Conservation (phyloP, 805 yeast species). For the Clavispora carvajalis region DNA sequence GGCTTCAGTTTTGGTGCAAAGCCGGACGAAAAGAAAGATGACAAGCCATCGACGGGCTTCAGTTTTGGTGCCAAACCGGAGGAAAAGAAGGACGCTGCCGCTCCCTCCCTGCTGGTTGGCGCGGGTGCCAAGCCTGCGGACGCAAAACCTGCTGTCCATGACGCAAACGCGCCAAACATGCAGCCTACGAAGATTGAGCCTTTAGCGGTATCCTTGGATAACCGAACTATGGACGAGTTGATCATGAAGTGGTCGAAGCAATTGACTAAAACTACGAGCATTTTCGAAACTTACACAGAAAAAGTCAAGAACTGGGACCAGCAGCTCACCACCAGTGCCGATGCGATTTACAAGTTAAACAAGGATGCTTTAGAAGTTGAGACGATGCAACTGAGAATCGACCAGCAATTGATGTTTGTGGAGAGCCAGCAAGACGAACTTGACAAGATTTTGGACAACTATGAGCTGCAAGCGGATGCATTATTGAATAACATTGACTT, state of each 20-base stretch:
- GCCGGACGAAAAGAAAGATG: conserved; percentile 13
- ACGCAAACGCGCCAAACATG: conserved; percentile 22
- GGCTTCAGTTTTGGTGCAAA: conserved; percentile 13
- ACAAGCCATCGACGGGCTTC: conserved; percentile 12
- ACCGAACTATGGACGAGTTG: conserved; percentile 88
- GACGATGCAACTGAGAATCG: conserved; percentile 77
- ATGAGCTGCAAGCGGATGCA: conserved; percentile 68
- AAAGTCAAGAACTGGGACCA: conserved; percentile 84
- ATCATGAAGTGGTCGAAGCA: conserved; percentile 92
- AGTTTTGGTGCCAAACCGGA: conserved; percentile 21
- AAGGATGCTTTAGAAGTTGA: conserved; percentile 78
- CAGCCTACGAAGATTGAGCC: conserved; percentile 57
- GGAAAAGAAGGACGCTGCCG: neutral
- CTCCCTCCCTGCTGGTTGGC: conserved; percentile 6
- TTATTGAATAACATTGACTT: conserved; percentile 37
- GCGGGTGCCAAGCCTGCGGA: neutral
- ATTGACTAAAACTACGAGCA: conserved; percentile 62
- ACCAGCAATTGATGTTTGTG: conserved; percentile 79
- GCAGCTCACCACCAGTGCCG: conserved; percentile 77
- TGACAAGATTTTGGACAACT: conserved; percentile 73
- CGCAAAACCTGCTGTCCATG: neutral
- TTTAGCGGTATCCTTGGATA: conserved; percentile 71
- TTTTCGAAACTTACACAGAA: conserved; percentile 69
- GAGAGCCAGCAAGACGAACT: conserved; percentile 91
- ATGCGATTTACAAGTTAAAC: conserved; percentile 72